Evolutionary conservation across 1,139 yeast species (phyloP).

Genomic region (Pichia sp.): DNA sequence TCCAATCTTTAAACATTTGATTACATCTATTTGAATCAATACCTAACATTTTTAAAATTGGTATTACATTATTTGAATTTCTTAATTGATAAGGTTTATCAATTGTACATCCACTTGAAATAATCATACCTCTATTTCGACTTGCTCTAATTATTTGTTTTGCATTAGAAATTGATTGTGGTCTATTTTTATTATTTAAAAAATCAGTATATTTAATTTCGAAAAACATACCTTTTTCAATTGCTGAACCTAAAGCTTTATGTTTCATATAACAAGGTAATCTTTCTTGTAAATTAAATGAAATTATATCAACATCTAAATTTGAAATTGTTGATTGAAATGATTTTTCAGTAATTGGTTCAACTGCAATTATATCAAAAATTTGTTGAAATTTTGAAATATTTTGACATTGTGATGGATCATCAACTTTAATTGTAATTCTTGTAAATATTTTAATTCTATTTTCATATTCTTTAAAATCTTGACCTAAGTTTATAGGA

Average conservation of each 20-base stretch:
- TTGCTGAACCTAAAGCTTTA: conserved; percentile 77
- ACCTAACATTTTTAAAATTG: conserved; percentile 64
- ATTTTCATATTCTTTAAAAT: conserved; percentile 30
- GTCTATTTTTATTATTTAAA: conserved; percentile 32
- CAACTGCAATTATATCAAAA: conserved; percentile 77
- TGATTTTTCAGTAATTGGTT: conserved; percentile 76
- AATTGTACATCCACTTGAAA: conserved; percentile 75
- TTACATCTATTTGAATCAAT: conserved; percentile 57
- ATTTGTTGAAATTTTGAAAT: conserved; percentile 53
- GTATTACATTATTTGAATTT: conserved; percentile 61
- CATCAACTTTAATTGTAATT: conserved; percentile 68
- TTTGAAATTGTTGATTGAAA: conserved; percentile 66
- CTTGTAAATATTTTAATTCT: conserved; percentile 62
- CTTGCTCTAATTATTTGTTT: conserved; percentile 78
- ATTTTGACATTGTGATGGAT: conserved; percentile 71
- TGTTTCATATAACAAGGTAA: conserved; percentile 77
- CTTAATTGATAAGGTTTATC: conserved; percentile 45
- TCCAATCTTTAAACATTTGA: conserved; percentile 51
- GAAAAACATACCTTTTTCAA: conserved; percentile 73
- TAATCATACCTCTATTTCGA: conserved; percentile 69
- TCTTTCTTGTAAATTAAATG: conserved; percentile 60
- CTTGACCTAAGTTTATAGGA: conserved; percentile 32
- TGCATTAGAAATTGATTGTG: conserved; percentile 51
- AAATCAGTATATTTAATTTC: conserved; percentile 69
- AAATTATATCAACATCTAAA: conserved; percentile 72